Evolutionary conservation across 1,139 yeast genomes (phyloP).

Genomic region (Yamadazyma membranifaciens): DNA sequence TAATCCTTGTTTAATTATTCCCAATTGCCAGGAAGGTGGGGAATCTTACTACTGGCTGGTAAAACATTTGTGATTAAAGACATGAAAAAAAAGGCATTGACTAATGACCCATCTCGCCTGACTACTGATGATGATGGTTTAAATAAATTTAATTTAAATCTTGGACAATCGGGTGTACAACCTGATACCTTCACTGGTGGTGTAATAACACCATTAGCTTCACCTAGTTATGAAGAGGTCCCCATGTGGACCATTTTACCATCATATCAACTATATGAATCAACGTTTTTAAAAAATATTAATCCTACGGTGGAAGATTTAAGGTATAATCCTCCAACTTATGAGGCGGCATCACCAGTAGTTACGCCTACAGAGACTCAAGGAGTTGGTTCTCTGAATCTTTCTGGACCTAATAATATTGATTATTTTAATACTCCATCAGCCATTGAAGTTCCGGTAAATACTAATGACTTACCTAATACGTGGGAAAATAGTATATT

Average conservation of each 20-base stretch:
- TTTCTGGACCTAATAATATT: background rate
- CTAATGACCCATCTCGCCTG: background rate
- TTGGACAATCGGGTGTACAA: conserved; percentile 3
- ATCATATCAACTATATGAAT: conserved; percentile 41
- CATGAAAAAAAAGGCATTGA: too few species aligned
- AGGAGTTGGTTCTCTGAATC: background rate
- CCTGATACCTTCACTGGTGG: background rate
- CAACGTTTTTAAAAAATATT: conserved; percentile 37
- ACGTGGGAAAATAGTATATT: conserved; percentile 44
- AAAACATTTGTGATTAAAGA: too few species aligned
- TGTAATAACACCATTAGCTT: conserved; percentile 12
- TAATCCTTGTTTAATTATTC: too few species aligned
- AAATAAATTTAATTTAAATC: conserved; percentile 6
- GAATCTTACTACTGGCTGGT: too few species aligned
- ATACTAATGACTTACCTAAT: conserved; percentile 14
- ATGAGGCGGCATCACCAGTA: conserved; percentile 19
- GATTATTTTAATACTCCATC: conserved; percentile 15
- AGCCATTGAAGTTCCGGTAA: conserved; percentile 21
- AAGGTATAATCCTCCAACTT: conserved; percentile 34
- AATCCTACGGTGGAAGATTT: conserved; percentile 35
- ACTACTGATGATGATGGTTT: background rate
- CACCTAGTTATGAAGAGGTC: conserved; percentile 17
- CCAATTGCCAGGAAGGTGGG: too few species aligned
- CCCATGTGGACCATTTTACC: conserved; percentile 38
- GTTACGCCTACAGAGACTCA: background rate